These are phyloP conservation scores for Thalassiosira hispida DNA, from an alignment of 352 stramenopile genomes.

Conservation along the genomic window DNA sequence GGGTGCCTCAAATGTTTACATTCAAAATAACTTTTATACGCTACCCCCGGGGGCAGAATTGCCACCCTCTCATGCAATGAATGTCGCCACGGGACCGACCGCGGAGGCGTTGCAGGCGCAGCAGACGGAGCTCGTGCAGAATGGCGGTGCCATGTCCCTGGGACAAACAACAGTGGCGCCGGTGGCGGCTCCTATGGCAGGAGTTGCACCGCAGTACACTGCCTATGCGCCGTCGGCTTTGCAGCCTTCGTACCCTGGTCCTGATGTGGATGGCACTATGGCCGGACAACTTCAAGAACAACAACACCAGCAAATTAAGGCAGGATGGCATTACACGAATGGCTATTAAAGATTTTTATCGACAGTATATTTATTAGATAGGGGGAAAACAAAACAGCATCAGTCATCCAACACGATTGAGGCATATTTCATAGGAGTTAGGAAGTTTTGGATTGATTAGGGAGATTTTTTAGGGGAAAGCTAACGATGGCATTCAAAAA, in stretches of 20 bases:
- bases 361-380: not conserved
- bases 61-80: not conserved
- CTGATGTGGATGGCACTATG: not conserved
- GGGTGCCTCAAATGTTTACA: slow-evolving; percentile 10
- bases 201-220: not conserved
- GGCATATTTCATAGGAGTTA: not conserved
- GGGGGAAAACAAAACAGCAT: not conserved
- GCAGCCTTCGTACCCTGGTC: slow-evolving; percentile 4
- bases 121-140: not conserved
- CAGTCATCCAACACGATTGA: not conserved
- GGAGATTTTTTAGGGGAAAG: not conserved
- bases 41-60: not conserved
- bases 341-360: not conserved
- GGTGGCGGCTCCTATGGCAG: not conserved
- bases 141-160: not conserved
- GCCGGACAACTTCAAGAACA: not conserved
- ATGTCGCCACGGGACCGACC: not conserved
- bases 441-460: not conserved
- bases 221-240: not conserved
- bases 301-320: not conserved
- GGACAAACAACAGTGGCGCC: not conserved
- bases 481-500: not conserved
- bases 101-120: slow-evolving; percentile 5
- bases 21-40: slow-evolving; percentile 17
- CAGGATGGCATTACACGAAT: not conserved